These are phyloP conservation scores for Mycoemilia scoparia DNA, from an alignment of 192 early-diverging fungal genomes.

Conservation along the genomic window DNA sequence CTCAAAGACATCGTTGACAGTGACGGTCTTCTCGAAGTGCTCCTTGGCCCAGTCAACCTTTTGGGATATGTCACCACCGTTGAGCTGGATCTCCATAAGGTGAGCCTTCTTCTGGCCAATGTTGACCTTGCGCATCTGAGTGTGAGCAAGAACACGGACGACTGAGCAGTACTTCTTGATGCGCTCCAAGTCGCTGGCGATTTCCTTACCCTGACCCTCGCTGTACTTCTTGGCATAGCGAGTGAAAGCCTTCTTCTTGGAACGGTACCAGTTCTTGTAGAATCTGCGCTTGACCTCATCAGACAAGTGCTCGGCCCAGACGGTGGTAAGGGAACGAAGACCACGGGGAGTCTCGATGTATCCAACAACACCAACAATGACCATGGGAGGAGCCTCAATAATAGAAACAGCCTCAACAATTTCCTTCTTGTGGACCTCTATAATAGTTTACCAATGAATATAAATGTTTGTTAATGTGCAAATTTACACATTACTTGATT, in stretches of 20 bases:
- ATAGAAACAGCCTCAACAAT: constrained; percentile 98
- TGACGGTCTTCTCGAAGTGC: constrained; percentile 95
- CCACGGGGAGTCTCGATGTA: constrained; percentile 98
- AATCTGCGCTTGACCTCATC: constrained; percentile 98
- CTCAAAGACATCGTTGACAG: constrained; percentile 79
- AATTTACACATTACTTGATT: constrained; percentile 16
- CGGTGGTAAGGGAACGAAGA: constrained; percentile 93
- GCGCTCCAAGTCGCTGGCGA: constrained; percentile 83
- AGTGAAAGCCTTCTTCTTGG: constrained; percentile 99
- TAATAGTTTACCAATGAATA: no score
- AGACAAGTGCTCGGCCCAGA: constrained; percentile 97
- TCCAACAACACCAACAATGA: constrained; percentile 96
- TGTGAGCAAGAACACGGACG: constrained; percentile 95
- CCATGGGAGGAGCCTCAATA: constrained; percentile 94
- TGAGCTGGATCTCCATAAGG: constrained; percentile 98
- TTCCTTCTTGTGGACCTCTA: constrained; percentile 99
- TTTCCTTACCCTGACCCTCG: constrained; percentile 61
- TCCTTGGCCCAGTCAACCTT: constrained; percentile 96
- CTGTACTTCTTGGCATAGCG: constrained; percentile 97
- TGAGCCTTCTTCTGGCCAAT: constrained; percentile 99
- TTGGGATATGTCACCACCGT: constrained; percentile 88
- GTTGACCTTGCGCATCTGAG: constrained; percentile 87
- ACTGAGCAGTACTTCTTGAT: constrained; percentile 99
- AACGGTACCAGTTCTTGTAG: constrained; percentile 99
- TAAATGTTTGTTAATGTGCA: constrained; percentile 6